These are phyloP conservation scores for Carex arenaria DNA, from an alignment of 202 grass and related monocot species.

Conservation along the genomic window DNA sequence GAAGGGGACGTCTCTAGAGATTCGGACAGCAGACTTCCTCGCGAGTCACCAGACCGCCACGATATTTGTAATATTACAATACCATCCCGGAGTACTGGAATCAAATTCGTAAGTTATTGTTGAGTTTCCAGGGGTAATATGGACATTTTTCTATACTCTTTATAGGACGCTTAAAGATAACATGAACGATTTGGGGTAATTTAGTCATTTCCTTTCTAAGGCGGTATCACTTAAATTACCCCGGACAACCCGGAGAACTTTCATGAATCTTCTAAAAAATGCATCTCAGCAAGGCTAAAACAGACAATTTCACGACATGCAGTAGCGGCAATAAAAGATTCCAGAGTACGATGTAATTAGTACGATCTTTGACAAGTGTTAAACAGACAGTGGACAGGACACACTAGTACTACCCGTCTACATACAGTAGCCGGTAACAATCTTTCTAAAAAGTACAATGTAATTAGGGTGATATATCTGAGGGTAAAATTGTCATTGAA, in stretches of 20 bases:
- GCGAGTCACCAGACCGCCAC: background rate
- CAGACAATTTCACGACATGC: background rate
- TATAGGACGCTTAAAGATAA: background rate
- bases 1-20: background rate
- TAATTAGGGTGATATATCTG: background rate
- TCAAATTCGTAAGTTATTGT: background rate
- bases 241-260: background rate
- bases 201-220: background rate
- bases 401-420: background rate
- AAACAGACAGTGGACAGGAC: background rate
- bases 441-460: background rate
- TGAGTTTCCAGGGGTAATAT: background rate
- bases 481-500: background rate
- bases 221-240: background rate
- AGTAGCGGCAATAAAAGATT: background rate
- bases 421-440: background rate
- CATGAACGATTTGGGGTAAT: background rate
- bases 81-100: background rate
- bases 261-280: background rate
- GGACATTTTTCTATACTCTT: background rate
- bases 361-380: background rate
- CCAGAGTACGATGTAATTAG: background rate
- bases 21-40: background rate
- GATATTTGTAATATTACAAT: background rate
- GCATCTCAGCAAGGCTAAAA: background rate